These are phyloP conservation scores for Penicillium sp. DNA, from an alignment of 2,329 filamentous ascomycete genomes.

Conservation along the genomic window DNA sequence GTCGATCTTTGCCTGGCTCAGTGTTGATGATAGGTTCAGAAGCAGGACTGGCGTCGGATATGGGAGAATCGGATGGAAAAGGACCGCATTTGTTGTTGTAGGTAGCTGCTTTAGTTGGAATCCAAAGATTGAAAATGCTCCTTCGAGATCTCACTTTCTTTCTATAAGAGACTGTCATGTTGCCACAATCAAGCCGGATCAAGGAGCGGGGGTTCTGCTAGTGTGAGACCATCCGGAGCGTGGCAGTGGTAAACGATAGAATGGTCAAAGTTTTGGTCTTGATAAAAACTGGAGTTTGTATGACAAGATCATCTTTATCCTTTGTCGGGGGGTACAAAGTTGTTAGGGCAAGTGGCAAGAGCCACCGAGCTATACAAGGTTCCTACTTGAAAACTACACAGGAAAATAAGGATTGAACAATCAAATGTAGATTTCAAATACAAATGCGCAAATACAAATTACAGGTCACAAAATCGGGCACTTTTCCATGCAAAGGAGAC, in stretches of 20 bases:
- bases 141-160: slow-evolving; percentile 23
- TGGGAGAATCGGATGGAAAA: slow-evolving; percentile 19
- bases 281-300: not conserved
- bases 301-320: not conserved
- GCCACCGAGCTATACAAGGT: not conserved
- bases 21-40: slow-evolving; percentile 19
- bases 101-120: slow-evolving; percentile 20
- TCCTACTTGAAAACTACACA: not conserved
- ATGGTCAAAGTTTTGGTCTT: not conserved
- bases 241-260: slow-evolving; percentile 5
- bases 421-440: slow-evolving; percentile 10
- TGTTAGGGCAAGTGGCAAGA: not conserved
- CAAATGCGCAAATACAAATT: slow-evolving; percentile 11
- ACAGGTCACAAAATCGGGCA: slow-evolving; percentile 19
- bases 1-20: slow-evolving; percentile 22
- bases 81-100: slow-evolving; percentile 13
- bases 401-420: not conserved
- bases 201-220: slow-evolving; percentile 3
- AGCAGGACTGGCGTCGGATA: slow-evolving; percentile 27
- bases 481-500: slow-evolving; percentile 23
- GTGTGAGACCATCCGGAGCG: slow-evolving; percentile 1
- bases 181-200: not conserved
- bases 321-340: not conserved
- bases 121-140: slow-evolving; percentile 27
- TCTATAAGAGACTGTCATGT: slow-evolving; percentile 22